Evolutionary conservation across 2,329 filamentous ascomycete genomes (phyloP), one percentile per base, ranked within the genome.

Genomic region (Penicillium sp.): DNA sequence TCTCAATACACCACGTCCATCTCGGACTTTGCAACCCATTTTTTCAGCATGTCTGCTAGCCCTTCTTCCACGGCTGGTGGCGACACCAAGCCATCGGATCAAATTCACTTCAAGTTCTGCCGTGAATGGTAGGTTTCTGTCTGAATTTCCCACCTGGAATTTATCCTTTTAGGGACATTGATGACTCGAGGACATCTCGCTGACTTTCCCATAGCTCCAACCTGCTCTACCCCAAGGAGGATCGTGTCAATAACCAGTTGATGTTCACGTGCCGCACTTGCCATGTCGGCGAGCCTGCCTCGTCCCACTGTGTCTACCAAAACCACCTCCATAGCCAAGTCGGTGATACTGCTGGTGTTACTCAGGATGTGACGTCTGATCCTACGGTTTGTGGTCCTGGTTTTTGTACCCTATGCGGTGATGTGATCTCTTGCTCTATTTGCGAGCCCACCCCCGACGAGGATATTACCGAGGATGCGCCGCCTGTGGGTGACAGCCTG

Each of bases 231-330:
- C 94, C 94, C 50, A 94, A 96, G 78, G 96, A 99, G 81, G 92
- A 99, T 77, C 87, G 89, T 62, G 82, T 88, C 61, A 87, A 86
- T 61, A 90, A 90, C 79, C 88, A 87, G 70, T 87, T 99, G 67
- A 89, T 96, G 81, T 99, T 96, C 78, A 92, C 91, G 63, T 99
- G 94, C 82, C 90, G 93, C 68, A 97, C 93, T 57, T 99, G 94
- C 80, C 88, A 92, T 73, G 96, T 91, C 79, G 90, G 89, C 69
- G 92, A 96, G 74, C 86, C 89, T 63, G 93, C 93, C 33, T 86
- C 86, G 61, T 93, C 91, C 23, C 88, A 91, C 61, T 97, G 94
- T 78, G 91, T 97, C 71, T 99, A 94, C 81, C 91, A 96, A 75
- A 96, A 97, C 78, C 86, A 93, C 67, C 87, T 99, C 69, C 91